Percentiles rank a stretch among this genome's conserved stretches.
These are phyloP conservation scores for Pythium phragmitis DNA, from an alignment of 352 stramenopile genomes.

Conservation along the genomic window DNA sequence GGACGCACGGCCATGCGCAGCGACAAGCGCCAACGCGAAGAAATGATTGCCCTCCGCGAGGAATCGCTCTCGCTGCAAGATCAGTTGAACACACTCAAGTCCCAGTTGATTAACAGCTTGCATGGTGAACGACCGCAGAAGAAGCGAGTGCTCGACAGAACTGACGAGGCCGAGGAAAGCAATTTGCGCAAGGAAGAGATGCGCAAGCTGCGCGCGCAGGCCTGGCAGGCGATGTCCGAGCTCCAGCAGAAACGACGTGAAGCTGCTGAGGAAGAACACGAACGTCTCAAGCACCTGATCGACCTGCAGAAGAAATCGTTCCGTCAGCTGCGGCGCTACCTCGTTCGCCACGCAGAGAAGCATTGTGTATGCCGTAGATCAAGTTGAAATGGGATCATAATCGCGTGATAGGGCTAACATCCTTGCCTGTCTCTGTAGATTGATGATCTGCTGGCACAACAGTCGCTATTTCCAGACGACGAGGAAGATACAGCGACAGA, in stretches of 20 bases:
- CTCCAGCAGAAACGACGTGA: slow-evolving; percentile 11
- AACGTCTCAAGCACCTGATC: slow-evolving; percentile 9
- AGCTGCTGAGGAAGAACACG: slow-evolving; percentile 9
- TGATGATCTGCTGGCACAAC: not conserved
- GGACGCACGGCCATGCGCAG: slow-evolving; percentile 8
- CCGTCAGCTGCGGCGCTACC: slow-evolving; percentile 15
- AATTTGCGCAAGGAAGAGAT: slow-evolving; percentile 13
- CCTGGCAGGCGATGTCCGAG: slow-evolving; percentile 18
- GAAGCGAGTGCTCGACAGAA: not conserved
- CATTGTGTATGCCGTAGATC: not conserved
- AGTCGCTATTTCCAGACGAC: not conserved
- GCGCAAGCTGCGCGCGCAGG: slow-evolving; percentile 9
- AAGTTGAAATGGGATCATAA: too few species aligned
- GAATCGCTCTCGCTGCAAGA: slow-evolving; percentile 31
- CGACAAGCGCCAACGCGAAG: slow-evolving; percentile 39
- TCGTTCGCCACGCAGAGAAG: slow-evolving; percentile 5
- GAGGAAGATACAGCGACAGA: slow-evolving; percentile 10
- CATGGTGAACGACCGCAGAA: not conserved
- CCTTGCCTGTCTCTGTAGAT: not conserved
- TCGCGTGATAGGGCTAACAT: too few species aligned
- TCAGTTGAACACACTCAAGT: slow-evolving; percentile 28
- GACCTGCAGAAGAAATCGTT: slow-evolving; percentile 14
- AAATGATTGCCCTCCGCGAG: slow-evolving; percentile 28
- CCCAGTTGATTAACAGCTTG: not conserved
- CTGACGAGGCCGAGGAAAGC: slow-evolving; percentile 3